Evolutionary conservation across 2,329 filamentous ascomycete species (phyloP).

Genomic region (Aureobasidium sp.): DNA sequence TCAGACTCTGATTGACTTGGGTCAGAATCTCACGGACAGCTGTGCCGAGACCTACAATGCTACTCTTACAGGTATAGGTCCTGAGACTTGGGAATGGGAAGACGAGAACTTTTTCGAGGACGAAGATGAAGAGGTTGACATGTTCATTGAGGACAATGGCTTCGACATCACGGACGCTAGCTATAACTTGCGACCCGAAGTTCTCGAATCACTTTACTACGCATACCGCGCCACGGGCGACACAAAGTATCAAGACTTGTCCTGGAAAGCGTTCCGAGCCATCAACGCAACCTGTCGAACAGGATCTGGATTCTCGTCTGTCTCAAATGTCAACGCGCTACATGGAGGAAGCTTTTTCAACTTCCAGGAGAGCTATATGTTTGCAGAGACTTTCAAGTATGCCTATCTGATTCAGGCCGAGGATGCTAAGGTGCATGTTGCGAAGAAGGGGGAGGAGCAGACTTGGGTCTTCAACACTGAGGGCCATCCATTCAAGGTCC

Average conservation of each 20-base stretch:
- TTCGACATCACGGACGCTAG: conserved; percentile 58
- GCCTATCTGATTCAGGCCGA: conserved; percentile 59
- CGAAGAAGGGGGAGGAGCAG: neutral
- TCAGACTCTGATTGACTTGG: conserved; percentile 64
- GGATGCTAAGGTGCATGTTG: conserved; percentile 13
- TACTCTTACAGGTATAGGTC: conserved; percentile 68
- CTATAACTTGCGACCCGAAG: conserved; percentile 69
- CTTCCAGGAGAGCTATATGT: conserved; percentile 80
- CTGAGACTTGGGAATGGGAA: conserved; percentile 49
- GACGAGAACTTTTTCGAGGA: conserved; percentile 26
- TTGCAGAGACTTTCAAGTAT: conserved; percentile 85
- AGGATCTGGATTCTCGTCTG: conserved; percentile 59
- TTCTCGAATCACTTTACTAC: conserved; percentile 80
- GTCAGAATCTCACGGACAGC: conserved; percentile 61
- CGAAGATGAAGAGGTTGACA: conserved; percentile 13
- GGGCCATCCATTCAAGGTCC: conserved; percentile 52
- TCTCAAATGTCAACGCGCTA: conserved; percentile 58
- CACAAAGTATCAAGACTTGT: conserved; percentile 71
- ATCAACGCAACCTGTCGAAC: conserved; percentile 59
- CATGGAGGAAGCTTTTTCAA: conserved; percentile 56
- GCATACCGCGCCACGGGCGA: conserved; percentile 75
- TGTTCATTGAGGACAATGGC: conserved; percentile 59
- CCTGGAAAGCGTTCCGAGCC: conserved; percentile 67
- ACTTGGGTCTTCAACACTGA: conserved; percentile 59
- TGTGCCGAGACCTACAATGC: conserved; percentile 67